A percentile compares a stretch with the other conserved stretches of the same genome.
phyloP scores from a whole-genome alignment of 2,329 filamentous ascomycete species.

The Sarocladiaceae sp. region DNA sequence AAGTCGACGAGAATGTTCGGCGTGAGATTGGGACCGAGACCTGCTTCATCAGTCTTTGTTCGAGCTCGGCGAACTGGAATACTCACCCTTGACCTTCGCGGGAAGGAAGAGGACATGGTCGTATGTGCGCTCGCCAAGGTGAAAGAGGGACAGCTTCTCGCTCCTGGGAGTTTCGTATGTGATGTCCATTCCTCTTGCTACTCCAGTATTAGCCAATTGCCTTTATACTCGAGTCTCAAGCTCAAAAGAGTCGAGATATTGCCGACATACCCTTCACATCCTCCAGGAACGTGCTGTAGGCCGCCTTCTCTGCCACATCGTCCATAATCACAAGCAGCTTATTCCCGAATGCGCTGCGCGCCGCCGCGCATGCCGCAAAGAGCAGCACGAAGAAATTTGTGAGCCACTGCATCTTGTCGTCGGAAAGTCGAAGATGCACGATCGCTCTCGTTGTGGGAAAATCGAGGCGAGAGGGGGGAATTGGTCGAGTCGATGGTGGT shows the following conservation, averaged over 20 bases:
- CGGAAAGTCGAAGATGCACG: neutral
- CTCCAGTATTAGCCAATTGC: constrained; percentile 18
- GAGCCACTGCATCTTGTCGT: constrained; percentile 63
- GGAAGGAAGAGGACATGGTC: constrained; percentile 90
- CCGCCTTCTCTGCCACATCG: constrained; percentile 72
- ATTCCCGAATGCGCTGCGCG: constrained; percentile 73
- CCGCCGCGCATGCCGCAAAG: constrained; percentile 63
- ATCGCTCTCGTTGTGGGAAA: neutral
- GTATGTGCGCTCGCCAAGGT: constrained; percentile 80
- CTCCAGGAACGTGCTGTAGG: constrained; percentile 76
- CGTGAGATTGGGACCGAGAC: constrained; percentile 82
- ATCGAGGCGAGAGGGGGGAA: constrained; percentile 1
- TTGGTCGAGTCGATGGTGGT: neutral
- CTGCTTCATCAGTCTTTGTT: constrained; percentile 35
- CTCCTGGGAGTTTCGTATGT: constrained; percentile 81
- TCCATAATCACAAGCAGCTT: constrained; percentile 84
- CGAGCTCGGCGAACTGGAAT: constrained; percentile 11
- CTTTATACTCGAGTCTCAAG: constrained; percentile 7
- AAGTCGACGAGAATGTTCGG: constrained; percentile 87
- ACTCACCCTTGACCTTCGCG: constrained; percentile 77
- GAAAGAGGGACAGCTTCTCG: constrained; percentile 72
- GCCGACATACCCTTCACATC: constrained; percentile 62
- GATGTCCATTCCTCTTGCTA: constrained; percentile 80
- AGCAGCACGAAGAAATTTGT: constrained; percentile 66
- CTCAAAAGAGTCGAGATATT: neutral